A percentile compares a stretch with the other conserved stretches of the same genome.
These are phyloP conservation scores for Chenopodium berlandieri DNA, from an alignment of 148 eudicot species.

Conservation along the genomic window DNA sequence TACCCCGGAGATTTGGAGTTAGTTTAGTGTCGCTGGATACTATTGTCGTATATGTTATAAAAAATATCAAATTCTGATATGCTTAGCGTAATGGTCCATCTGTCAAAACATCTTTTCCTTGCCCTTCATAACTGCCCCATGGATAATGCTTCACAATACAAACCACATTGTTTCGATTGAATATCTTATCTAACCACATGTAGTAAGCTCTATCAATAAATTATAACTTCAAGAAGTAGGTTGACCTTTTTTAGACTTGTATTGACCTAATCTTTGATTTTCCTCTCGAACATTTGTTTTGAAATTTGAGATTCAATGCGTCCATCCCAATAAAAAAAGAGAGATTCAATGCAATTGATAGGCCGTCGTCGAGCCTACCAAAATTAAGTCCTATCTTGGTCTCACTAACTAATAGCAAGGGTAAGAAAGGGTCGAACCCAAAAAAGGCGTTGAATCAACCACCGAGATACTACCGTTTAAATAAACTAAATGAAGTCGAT, in stretches of 20 bases:
- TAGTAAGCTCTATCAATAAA: not conserved
- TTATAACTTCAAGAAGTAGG: not conserved
- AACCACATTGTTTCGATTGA: not conserved
- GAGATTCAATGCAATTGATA: no score
- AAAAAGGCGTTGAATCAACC: no score
- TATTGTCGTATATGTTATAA: not conserved
- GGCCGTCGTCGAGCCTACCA: no score
- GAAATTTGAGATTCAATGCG: not conserved
- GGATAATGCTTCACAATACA: not conserved
- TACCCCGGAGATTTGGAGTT: not conserved
- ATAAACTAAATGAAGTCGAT: no score
- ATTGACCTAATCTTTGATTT: not conserved
- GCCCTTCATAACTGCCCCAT: not conserved
- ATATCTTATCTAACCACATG: not conserved
- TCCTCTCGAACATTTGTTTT: not conserved
- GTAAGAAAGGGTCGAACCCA: no score
- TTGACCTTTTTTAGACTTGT: slow-evolving; percentile 4
- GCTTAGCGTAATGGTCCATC: not conserved
- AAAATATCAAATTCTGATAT: not conserved
- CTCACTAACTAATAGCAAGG: no score
- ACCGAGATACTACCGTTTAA: no score
- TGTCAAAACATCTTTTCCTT: not conserved
- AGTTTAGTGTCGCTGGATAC: not conserved
- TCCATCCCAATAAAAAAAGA: no score
- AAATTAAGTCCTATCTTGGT: no score